Evolutionary conservation across 768 basidiomycete genomes (phyloP), one percentile per base, ranked within the genome.

Genomic region (Podaxis sp.): DNA sequence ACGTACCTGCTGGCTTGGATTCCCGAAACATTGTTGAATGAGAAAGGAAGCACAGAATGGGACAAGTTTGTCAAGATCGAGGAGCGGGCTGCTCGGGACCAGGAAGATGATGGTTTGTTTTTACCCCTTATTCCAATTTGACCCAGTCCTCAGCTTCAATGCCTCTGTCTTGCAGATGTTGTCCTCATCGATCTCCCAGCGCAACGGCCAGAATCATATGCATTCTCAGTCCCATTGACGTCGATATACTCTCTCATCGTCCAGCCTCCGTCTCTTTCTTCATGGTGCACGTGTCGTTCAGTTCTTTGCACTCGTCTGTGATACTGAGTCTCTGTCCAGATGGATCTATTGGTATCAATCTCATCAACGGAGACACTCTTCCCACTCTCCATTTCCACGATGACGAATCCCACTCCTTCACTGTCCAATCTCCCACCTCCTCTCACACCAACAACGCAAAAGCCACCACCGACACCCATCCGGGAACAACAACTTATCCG

Each of bases 321-420:
- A 28, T 56, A 62, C 67, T 69, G 61, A 61, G 47, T 5, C 55
- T 58, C 28, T 48, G 11, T 58, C 18, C 44, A 95, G 91, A 95
- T 69, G 95, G 95, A 4, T 90, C 90, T 18, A 83, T 95, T 63
- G 91, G 87, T 40, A 85, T 98, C 62, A 96, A 96, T 71, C 87
- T 93, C 60, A 91, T 88, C 64, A 91, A 86, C 65, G 89, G 90
- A 32, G 85, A 89, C 53, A 91, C 94, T 1, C 80, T 97, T 0
- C 93, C 95, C 0, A 93, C 91, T 0, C 82, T 99, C 2, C 86
- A 95, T 73, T 98, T 98, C 73, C 97, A 98, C 72, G 97, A 98
- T 69, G 95, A 98, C 66, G 95, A 98, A 72, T 95, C 94, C 0
- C 84, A 84, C 35, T 95, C 94, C 3, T 85, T 87, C 70, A 83